Evolutionary conservation across 495 filamentous ascomycete species (phyloP), one percentile per base, ranked within the genome.

Genomic region (Penicillium herquei): DNA sequence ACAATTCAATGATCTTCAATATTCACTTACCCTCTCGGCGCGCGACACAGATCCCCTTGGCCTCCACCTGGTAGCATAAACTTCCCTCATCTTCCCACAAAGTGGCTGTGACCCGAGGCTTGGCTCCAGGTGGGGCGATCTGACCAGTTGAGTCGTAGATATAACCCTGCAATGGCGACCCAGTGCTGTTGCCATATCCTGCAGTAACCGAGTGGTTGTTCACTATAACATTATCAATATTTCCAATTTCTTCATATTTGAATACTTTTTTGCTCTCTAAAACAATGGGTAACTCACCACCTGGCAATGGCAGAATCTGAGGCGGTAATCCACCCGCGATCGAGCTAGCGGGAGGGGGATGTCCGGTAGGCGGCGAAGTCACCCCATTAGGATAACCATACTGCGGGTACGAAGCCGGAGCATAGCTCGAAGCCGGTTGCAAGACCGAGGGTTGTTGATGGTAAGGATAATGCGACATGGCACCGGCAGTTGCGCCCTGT

Each of bases 81-180:
- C 91, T 97, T 7, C 94, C 94, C 68, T 98, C 94, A 65, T 98
- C 94, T 74, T 98, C 94, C 94, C 94, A 98, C 45, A 98, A 69
- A 6, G 95, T 98, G 12, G 95, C 94, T 3, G 94, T 98, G 3
- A 98, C 94, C 54, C 93, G 81, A n/a, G 94, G 94, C 77, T 97
- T 98, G 79, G 96, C 95, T 3, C 95, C 95, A n/a, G 90, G 89
- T 9, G 94, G 94, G 31, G 91, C 88, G 33, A 94, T 71, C 72
- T 98, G 94, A n/a, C 94, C 94, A 10, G 90, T 94, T 0, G 85
- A 83, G 68, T 98, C 94, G 66, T 89, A 92, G 3, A 74, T 63
- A 48, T 57, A 74, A 6, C 83, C 80, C 64, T 85, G 84, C 55
- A 79, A 73, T 9, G 78, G 77, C 10, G 75, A 64, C 30, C 71